A percentile compares a stretch with the other conserved stretches of the same genome.
Evolutionary conservation across 1,284 basidiomycete genomes (phyloP).

Genomic region (Phaffia rhodozyma): DNA sequence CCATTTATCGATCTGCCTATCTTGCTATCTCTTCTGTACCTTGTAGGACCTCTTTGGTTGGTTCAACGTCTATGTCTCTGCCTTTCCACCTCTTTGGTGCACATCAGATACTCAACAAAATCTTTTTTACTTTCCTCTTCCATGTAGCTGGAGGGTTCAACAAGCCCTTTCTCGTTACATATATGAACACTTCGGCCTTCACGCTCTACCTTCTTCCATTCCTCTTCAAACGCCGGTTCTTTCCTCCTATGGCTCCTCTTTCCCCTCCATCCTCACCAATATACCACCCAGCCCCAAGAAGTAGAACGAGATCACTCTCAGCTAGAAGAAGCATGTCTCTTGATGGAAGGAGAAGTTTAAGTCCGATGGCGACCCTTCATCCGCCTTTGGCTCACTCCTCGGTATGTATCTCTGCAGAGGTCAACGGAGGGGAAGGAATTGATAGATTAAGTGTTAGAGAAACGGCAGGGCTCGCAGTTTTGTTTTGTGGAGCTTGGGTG

Average conservation of each 20-base stretch:
- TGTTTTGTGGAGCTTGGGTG: slow-evolving; percentile 45
- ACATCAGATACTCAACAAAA: neutral
- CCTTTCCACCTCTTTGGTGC: neutral
- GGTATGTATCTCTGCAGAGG: slow-evolving; percentile 20
- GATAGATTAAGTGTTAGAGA: slow-evolving; percentile 52
- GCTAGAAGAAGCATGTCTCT: slow-evolving; percentile 8
- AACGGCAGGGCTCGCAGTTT: slow-evolving; percentile 60
- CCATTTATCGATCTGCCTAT: neutral
- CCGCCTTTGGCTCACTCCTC: slow-evolving; percentile 3
- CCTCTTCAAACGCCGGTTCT: slow-evolving; percentile 29
- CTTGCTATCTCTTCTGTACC: neutral
- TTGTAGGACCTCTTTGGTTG: slow-evolving; percentile 10
- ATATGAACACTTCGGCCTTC: slow-evolving; percentile 67
- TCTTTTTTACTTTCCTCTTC: neutral
- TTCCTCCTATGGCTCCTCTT: slow-evolving; percentile 14
- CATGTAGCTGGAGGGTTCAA: slow-evolving; percentile 38
- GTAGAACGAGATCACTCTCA: slow-evolving; percentile 8
- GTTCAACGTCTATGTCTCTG: neutral
- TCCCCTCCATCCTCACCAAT: neutral
- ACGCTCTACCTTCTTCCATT: slow-evolving; percentile 76
- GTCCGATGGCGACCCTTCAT: slow-evolving; percentile 17
- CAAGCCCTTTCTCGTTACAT: slow-evolving; percentile 75
- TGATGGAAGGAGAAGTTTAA: slow-evolving; percentile 2
- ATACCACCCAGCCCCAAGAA: neutral
- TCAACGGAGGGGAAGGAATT: slow-evolving; percentile 9